phyloP scores from a whole-genome alignment of 495 filamentous ascomycete genomes.

The Podospora conica region DNA sequence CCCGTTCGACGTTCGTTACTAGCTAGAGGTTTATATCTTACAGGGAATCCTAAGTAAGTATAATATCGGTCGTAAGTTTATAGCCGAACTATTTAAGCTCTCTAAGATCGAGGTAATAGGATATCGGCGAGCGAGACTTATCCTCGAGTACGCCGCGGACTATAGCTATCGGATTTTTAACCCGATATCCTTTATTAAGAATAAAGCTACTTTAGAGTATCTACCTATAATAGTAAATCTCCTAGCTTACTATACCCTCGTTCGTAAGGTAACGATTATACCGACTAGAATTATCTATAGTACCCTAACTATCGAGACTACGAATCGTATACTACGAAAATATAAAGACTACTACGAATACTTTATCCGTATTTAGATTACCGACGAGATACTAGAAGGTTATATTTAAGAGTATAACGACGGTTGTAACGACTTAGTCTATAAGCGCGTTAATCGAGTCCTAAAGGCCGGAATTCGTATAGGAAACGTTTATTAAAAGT shows the following conservation, averaged over 20 bases:
- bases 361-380: slow-evolving; percentile 86
- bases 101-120: slow-evolving; percentile 10
- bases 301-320: slow-evolving; percentile 73
- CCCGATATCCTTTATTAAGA: slow-evolving; percentile 68
- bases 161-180: slow-evolving; percentile 54
- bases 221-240: slow-evolving; percentile 47
- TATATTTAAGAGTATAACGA: slow-evolving; percentile 40
- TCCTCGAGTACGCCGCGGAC: slow-evolving; percentile 37
- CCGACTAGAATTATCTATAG: slow-evolving; percentile 75
- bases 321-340: slow-evolving; percentile 77
- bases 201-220: slow-evolving; percentile 39
- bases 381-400: slow-evolving; percentile 61
- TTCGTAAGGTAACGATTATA: slow-evolving; percentile 71
- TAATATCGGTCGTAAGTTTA: slow-evolving; percentile 60
- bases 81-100: slow-evolving; percentile 52
- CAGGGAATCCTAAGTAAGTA: slow-evolving; percentile 72
- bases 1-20: slow-evolving; percentile 72
- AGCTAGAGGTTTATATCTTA: slow-evolving; percentile 87
- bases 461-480: slow-evolving; percentile 74
- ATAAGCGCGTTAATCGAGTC: slow-evolving; percentile 63
- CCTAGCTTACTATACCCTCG: slow-evolving; percentile 63
- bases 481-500: slow-evolving; percentile 75
- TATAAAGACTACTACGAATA: slow-evolving; percentile 63
- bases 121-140: slow-evolving; percentile 29
- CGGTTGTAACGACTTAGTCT: slow-evolving; percentile 59